phyloP scores from a whole-genome alignment of 2,329 filamentous ascomycete species.

The Trichoderma atroviride region DNA sequence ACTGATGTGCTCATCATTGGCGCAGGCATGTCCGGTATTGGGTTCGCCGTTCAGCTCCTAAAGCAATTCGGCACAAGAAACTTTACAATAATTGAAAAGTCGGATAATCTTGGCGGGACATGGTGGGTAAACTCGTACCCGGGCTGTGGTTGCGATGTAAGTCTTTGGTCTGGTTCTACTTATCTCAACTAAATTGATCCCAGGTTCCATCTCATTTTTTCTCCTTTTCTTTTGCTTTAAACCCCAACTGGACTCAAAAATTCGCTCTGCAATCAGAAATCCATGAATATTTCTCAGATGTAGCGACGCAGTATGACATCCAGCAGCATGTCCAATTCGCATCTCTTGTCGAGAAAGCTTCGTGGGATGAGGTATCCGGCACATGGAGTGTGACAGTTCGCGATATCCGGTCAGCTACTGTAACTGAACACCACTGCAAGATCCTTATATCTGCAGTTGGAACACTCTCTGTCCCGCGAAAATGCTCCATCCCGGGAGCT shows the following conservation, averaged over 20 bases:
- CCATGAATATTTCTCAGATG: slow-evolving; percentile 31
- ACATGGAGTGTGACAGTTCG: slow-evolving; percentile 31
- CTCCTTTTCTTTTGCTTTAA: slow-evolving; percentile 36
- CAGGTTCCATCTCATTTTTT: slow-evolving; percentile 36
- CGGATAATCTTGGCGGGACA: slow-evolving; percentile 32
- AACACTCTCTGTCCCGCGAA: slow-evolving; percentile 31
- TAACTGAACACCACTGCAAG: slow-evolving; percentile 22
- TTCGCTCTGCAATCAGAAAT: slow-evolving; percentile 37
- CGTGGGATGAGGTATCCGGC: slow-evolving; percentile 31
- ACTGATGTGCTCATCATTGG: slow-evolving; percentile 36
- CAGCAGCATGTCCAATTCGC: slow-evolving; percentile 30
- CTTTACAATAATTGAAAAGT: slow-evolving; percentile 35
- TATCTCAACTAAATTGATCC: not conserved
- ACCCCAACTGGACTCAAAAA: slow-evolving; percentile 35
- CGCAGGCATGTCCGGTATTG: slow-evolving; percentile 36
- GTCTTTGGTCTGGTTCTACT: not conserved
- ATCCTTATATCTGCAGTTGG: slow-evolving; percentile 36
- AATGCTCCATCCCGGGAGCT: slow-evolving; percentile 32
- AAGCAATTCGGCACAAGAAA: slow-evolving; percentile 28
- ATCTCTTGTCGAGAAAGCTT: slow-evolving; percentile 31
- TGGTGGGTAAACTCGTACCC: slow-evolving; percentile 37
- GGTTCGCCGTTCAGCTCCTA: slow-evolving; percentile 33
- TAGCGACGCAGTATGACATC: slow-evolving; percentile 32
- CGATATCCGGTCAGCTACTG: slow-evolving; percentile 25
- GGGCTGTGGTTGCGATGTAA: slow-evolving; percentile 34